Percentiles rank a stretch among this genome's conserved stretches.
Conservation (phyloP, 106 monocot genomes). For the Apostasia shenzhenica region DNA sequence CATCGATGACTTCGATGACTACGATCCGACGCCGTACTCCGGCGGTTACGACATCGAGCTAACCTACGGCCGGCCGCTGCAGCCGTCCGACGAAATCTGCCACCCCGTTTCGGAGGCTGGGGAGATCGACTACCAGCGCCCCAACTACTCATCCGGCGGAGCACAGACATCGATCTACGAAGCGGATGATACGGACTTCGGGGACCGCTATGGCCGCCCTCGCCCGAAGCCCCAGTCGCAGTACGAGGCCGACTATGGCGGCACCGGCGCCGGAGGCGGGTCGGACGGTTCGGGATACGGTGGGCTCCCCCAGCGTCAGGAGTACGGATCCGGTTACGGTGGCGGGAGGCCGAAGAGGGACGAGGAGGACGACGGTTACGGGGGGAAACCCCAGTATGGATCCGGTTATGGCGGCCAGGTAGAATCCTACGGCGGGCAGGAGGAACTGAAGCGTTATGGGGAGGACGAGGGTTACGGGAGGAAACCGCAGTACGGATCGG, state of each 20-base stretch:
- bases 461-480: not conserved
- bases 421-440: not conserved
- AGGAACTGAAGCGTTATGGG: not conserved
- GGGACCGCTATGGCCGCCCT: slow-evolving; percentile 24
- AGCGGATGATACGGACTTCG: slow-evolving; percentile 7
- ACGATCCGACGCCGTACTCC: slow-evolving; percentile 87
- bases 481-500: slow-evolving; percentile 6
- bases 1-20: slow-evolving; percentile 71
- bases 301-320: not conserved
- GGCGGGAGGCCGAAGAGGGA: slow-evolving; percentile 4
- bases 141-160: slow-evolving; percentile 48
- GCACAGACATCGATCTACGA: slow-evolving; percentile 39
- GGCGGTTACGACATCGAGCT: slow-evolving; percentile 77
- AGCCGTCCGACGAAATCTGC: slow-evolving; percentile 76
- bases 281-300: slow-evolving; percentile 26
- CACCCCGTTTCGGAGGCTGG: slow-evolving; percentile 26
- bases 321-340: slow-evolving; percentile 21
- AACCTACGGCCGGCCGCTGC: slow-evolving; percentile 76
- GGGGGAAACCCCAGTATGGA: slow-evolving; percentile 4
- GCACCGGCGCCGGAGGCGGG: slow-evolving; percentile 1
- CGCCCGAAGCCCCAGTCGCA: slow-evolving; percentile 30
- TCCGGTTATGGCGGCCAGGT: not conserved
- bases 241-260: not conserved
- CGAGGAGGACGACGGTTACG: not conserved
- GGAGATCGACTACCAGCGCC: slow-evolving; percentile 48